Evolutionary conservation across 2,329 filamentous ascomycete species (phyloP), one percentile per base, ranked within the genome.

Genomic region (Lanzia echinophila): DNA sequence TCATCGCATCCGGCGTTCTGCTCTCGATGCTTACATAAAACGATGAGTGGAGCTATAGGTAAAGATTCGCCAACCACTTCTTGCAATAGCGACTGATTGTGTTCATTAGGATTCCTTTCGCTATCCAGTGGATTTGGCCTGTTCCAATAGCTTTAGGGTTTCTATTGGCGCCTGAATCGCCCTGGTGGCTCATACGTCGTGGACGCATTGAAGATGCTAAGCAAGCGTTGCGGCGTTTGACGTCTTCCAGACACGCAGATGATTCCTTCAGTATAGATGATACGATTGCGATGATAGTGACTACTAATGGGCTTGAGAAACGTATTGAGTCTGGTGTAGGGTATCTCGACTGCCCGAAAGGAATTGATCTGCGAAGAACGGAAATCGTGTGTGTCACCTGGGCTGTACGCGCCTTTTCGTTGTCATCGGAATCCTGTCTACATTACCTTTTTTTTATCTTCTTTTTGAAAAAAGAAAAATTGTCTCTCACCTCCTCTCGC

Each of bases 341-440:
- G 0, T 81, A 79, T 57, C 17, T 66, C 20, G 77, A 80, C 56
- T 78, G 77, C 49, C 73, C 80, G 60, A 73, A 68, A 45, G 75
- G 73, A 0, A 66, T 71, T 39, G 76, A 78, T 57, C 62, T 72
- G 15, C 69, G 75, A 13, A 73, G 78, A n/a, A 80, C 78, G 0
- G 76, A 79, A 60, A 77, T 80, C 20, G 73, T 73, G 1, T 70
- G 73, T 50, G 79, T 81, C 58, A 78, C 80, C 4, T 86, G 83
- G 71, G 73, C 79, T 10, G 79, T 82, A 1, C 10, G 38, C 19
- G 4, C 2, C 19, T 19, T 17, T 10, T 17, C 8, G 3, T 17
- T 38, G 1, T 41, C 2, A 17, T 41, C 5, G 13, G 4, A 41
- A 15, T 17, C 6, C 12, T 8, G 1, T 17, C n/a, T n/a, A n/a